Base-by-base conservation (phyloP, 2,329 filamentous ascomycete species). In the Ceratocystis ficicola region DNA sequence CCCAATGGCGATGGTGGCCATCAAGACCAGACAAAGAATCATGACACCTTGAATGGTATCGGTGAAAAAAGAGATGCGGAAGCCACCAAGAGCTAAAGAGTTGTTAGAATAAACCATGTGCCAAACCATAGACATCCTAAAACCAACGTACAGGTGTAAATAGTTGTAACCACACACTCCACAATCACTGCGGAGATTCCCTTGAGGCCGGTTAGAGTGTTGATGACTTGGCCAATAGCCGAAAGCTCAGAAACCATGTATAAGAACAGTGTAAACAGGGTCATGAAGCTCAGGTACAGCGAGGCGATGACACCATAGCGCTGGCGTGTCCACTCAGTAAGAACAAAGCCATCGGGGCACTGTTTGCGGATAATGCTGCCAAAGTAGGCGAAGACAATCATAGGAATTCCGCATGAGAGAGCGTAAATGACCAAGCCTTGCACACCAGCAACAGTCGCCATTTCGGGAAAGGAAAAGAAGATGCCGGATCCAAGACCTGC, bases 221-320 rank as follows among this genome's bases (percentile, higher is more conserved):
- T 86, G 71, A 93, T 80, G 48, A 93, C 89, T 74, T 93, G 89
- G 63, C 90, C 88, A 32, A 94, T 79, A 12, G 89, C 88, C 7
- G 88, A 92, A 55, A 94, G 80, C 77, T 94, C 89, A 22, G 88
- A 84, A 30, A 93, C 85, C 89, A 94, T 93, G 79, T 93, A 94
- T 63, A 94, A 75, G 74, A 93, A 94, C 71, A 94, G 81, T 1
- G 89, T 93, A 62, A 91, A 85, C 62, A 93, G 79, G 57, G 88
- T 91, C 77, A 92, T 79, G 71, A 88, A 81, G 73, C 88, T 90
- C 69, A 94, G 79, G 73, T 89, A 93, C 46, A 92, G 76, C 64
- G 86, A 86, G 5, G 87, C 80, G 44, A 85, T 73, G 2, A 81
- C 73, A 20, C 89, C 90, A 75, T 90, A 94, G 68, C 89, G 82